Evolutionary conservation across 495 filamentous ascomycete genomes (phyloP).

Genomic region (Cetradonia linearis): DNA sequence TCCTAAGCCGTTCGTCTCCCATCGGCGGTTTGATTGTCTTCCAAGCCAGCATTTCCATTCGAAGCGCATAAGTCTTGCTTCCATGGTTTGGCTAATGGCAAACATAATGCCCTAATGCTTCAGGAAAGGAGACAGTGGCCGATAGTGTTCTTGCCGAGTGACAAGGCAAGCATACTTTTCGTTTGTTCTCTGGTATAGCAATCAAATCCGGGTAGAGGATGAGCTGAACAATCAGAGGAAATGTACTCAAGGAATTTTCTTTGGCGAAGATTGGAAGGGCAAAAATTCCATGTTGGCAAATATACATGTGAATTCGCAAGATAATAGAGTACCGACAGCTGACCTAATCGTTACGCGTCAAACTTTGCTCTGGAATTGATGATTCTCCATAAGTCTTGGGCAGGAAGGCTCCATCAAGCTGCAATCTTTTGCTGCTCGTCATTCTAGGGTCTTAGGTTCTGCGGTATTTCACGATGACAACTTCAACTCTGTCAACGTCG

Average conservation of each 20-base stretch:
- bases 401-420: not conserved
- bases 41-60: not conserved
- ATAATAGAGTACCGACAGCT: not conserved
- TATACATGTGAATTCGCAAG: not conserved
- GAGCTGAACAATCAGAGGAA: not conserved
- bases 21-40: not conserved
- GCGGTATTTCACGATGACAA: not conserved
- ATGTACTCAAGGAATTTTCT: no score
- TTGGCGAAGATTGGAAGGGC: no score
- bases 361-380: not conserved
- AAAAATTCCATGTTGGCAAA: no score
- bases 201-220: not conserved
- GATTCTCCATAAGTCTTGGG: not conserved
- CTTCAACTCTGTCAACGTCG: not conserved
- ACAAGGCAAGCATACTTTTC: not conserved
- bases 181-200: no score
- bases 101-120: not conserved
- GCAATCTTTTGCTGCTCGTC: not conserved
- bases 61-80: not conserved
- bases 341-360: not conserved
- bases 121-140: not conserved
- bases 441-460: not conserved
- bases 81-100: not conserved
- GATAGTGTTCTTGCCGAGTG: no score
- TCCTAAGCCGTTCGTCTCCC: not conserved